These are phyloP conservation scores for Geranium rotundifolium DNA, from an alignment of 345 rosid species.

Conservation along the genomic window DNA sequence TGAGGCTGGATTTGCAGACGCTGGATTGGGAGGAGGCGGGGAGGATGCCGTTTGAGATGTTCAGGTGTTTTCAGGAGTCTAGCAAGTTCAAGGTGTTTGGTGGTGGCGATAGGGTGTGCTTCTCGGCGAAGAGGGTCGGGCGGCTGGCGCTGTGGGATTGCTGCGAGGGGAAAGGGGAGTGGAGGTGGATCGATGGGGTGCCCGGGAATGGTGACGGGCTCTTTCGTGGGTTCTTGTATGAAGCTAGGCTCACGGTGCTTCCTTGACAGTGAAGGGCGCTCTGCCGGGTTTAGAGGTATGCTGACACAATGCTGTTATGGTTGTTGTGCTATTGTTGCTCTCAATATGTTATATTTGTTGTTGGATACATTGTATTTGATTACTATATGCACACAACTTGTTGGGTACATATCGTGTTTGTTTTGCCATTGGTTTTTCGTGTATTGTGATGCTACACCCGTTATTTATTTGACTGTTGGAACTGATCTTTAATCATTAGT, in stretches of 20 bases:
- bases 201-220: constrained; percentile 55
- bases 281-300: not conserved
- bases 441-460: too few species aligned
- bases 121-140: constrained; percentile 64
- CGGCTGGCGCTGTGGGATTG: constrained; percentile 73
- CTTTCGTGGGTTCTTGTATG: constrained; percentile 65
- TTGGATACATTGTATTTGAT: not conserved
- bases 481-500: too few species aligned
- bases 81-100: constrained; percentile 91
- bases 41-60: constrained; percentile 78
- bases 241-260: constrained; percentile 43
- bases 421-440: too few species aligned
- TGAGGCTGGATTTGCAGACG: constrained; percentile 63
- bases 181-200: constrained; percentile 82
- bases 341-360: too few species aligned
- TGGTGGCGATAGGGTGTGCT: constrained; percentile 65
- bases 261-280: constrained; percentile 21
- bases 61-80: constrained; percentile 51
- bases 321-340: not conserved
- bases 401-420: too few species aligned
- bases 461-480: too few species aligned
- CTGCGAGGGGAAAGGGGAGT: constrained; percentile 22
- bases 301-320: not conserved
- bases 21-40: constrained; percentile 90
- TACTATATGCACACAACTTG: too few species aligned